Base-by-base conservation (phyloP, 345 rosid species). In the Hirschfeldia incana region DNA sequence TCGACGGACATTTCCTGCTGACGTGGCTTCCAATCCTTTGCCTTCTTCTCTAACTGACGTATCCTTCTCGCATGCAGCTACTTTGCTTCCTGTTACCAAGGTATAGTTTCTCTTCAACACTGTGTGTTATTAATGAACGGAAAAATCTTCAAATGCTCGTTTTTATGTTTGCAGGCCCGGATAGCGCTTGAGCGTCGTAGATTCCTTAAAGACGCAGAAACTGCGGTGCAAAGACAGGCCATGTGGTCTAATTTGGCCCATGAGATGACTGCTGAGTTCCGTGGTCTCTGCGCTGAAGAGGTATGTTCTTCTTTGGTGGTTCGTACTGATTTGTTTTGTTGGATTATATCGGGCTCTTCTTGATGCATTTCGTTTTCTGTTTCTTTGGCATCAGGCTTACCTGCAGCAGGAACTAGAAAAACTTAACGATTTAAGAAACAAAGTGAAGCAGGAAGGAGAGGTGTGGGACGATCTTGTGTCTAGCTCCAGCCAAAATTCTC, bases 251-350 rank as follows among this genome's bases (percentile, higher is more conserved):
- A 86, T 85, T 87, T 95, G 85, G 99, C 99, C 63, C 98, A 95
- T 85, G 98, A 95, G 86, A 93, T 95, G 99, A 95, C 99, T 72
- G 99, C 97, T 63, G 99, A 95, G 77, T 95, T 95, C 76, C 96
- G 99, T 87, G 94, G 99, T 74, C 94, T 95, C 74, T 95, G 99
- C 83, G 99, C 99, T 69, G 99, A 95, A 84, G 99, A 95, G 98
- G 99, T 93, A 15, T 63, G 17, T 75, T 59, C 1, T 36, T 58
- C 4, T 70, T 64, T 30, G 55, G 74, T 53, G 66, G 61, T 70
- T 34, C 32, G 60, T 34, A 59, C 39, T 66, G 39, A 58, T 3
- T 71, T 62, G 1, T 17, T 55, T 73, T 69, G 36, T 67, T 61
- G 32, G 4, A 32, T 32, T 46, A 33, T 44, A 27, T 67, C 42